phyloP scores from a whole-genome alignment of 2,329 filamentous ascomycete genomes.

The Hypoxylon sp. region DNA sequence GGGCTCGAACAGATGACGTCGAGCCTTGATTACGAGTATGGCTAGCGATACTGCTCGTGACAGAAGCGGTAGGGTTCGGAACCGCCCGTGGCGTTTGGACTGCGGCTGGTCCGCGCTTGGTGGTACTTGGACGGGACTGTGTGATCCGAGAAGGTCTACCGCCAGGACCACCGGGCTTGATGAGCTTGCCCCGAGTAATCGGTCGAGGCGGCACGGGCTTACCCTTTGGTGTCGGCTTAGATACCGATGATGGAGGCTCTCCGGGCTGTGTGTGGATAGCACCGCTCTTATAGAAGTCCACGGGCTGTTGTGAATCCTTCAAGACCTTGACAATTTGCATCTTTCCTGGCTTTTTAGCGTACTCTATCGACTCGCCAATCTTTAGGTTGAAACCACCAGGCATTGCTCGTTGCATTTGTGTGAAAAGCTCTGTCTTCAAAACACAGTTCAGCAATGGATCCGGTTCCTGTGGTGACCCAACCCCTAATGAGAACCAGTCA shows the following conservation, averaged over 20 bases:
- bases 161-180: slow-evolving; percentile 89
- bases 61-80: slow-evolving; percentile 57
- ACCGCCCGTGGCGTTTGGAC: slow-evolving; percentile 53
- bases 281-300: slow-evolving; percentile 94
- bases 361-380: slow-evolving; percentile 88
- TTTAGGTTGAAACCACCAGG: slow-evolving; percentile 85
- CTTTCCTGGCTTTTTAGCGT: slow-evolving; percentile 98
- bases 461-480: slow-evolving; percentile 90
- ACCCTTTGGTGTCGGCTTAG: slow-evolving; percentile 86
- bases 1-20: slow-evolving; percentile 67
- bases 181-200: slow-evolving; percentile 92
- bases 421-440: slow-evolving; percentile 97
- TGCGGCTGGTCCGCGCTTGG: slow-evolving; percentile 50
- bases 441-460: slow-evolving; percentile 95
- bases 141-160: slow-evolving; percentile 83
- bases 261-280: slow-evolving; percentile 89
- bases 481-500: slow-evolving; percentile 95
- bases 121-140: slow-evolving; percentile 60
- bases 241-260: slow-evolving; percentile 85
- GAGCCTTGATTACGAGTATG: slow-evolving; percentile 71
- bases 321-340: slow-evolving; percentile 88
- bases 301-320: slow-evolving; percentile 83
- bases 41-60: slow-evolving; percentile 58
- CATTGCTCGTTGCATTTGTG: slow-evolving; percentile 86
- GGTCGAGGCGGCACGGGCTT: slow-evolving; percentile 90